A percentile compares a stretch with the other conserved stretches of the same genome.
These are phyloP conservation scores for Saposhnikovia divaricata DNA, from an alignment of 129 eudicot species.

Conservation along the genomic window DNA sequence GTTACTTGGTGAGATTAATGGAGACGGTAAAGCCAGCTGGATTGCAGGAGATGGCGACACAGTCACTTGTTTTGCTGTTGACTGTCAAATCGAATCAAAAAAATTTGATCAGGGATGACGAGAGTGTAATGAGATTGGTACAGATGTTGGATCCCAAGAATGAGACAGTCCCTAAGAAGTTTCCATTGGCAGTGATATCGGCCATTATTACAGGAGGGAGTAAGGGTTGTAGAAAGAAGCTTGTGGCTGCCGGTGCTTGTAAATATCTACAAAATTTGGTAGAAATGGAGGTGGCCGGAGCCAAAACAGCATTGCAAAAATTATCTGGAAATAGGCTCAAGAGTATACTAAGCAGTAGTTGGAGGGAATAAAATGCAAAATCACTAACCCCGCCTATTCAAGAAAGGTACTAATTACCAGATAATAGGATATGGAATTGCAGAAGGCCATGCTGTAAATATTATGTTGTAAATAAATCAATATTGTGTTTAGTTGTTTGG, in stretches of 20 bases:
- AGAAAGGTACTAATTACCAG: constrained; percentile 25
- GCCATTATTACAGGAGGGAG: constrained; percentile 70
- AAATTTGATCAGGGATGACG: constrained; percentile 66
- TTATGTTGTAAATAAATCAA: not conserved
- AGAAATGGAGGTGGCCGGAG: constrained; percentile 73
- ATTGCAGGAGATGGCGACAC: constrained; percentile 45
- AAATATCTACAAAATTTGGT: constrained; percentile 45
- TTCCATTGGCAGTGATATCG: constrained; percentile 61
- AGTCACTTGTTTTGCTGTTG: constrained; percentile 43
- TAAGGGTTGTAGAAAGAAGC: constrained; percentile 65
- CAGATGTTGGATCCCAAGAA: constrained; percentile 71
- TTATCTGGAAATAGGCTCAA: constrained; percentile 68
- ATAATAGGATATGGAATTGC: not conserved
- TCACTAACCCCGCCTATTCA: constrained; percentile 28
- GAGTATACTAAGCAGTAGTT: constrained; percentile 48
- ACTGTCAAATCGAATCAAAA: constrained; percentile 53
- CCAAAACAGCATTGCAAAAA: constrained; percentile 68
- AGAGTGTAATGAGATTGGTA: constrained; percentile 56
- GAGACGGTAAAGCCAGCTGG: constrained; percentile 66
- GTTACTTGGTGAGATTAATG: constrained; percentile 49
- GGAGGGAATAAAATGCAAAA: constrained; percentile 56
- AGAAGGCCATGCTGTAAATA: not conserved
- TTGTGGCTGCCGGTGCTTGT: constrained; percentile 61
- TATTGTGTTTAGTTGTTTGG: not conserved
- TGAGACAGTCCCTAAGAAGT: constrained; percentile 57